Evolutionary conservation across 2,329 filamentous ascomycete species (phyloP), one percentile per base, ranked within the genome.

Genomic region (Aaosphaeria pasadenensis): DNA sequence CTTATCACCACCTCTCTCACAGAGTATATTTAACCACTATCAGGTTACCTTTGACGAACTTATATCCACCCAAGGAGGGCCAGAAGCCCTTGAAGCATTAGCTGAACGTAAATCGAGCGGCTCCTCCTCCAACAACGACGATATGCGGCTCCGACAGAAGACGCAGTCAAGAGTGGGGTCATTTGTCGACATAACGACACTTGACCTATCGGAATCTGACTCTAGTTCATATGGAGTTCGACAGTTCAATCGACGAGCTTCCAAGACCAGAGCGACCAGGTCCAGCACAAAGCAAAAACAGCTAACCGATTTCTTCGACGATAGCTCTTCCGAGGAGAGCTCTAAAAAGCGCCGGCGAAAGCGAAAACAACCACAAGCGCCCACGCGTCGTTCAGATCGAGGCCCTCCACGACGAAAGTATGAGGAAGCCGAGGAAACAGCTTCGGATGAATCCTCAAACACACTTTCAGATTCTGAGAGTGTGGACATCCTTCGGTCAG

Each of bases 21-120:
- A 24, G 17, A 24, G 17, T 24, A 24, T 24, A 24, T 24, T 24
- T 24, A 24, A 36, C 40, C 42, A n/a, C 39, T 30, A 11, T 6
- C 24, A 82, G 79, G 63, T 80, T 7, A 57, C 70, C 11, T 73
- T 76, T 31, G 66, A 76, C 32, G 62, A 74, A 31, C 65, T 82
- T 4, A 54, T 77, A 9, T 52, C 63, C 3, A 66, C 77, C 30
- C 62, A 71, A 7, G 77, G 79, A 60, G 79, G 79, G 13, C 58
- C 66, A 42, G 66, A 69, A 50, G 76, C 77, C 13, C 63, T 81
- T 24, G 60, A 74, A 33, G 54, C 64, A 11, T 78, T 24, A 24
- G 17, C 17, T 24, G 17, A 24, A 24, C 17, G 17, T 24, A 24
- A 24, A 24, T 24, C 17, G 17, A 24, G 17, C 17, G 17, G 17